Conservation (phyloP, 192 early-diverging fungal species). For the Coemansia sp. region DNA sequence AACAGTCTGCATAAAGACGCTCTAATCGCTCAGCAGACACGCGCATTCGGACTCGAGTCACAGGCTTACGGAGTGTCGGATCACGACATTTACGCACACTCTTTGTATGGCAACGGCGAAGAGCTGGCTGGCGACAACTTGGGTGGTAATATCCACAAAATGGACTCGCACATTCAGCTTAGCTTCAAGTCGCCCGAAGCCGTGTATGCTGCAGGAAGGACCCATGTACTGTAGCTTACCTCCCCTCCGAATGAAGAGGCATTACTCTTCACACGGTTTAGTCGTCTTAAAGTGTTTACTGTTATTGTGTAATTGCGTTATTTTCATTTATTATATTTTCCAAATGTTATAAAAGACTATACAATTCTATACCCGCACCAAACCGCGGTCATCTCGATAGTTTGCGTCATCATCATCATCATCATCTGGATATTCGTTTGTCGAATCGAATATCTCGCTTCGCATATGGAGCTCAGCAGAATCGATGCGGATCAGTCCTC, state of each 20-base stretch:
- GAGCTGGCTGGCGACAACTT: constrained; percentile 16
- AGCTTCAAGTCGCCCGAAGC: constrained; percentile 15
- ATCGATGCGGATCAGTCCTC: constrained; percentile 40
- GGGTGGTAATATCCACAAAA: not conserved
- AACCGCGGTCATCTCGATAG: not conserved
- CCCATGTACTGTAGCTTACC: not conserved
- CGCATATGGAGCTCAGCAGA: constrained; percentile 39
- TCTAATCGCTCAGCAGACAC: constrained; percentile 44
- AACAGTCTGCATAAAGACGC: constrained; percentile 45
- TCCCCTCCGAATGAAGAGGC: not conserved
- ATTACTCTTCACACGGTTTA: not conserved
- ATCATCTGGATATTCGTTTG: constrained; percentile 8
- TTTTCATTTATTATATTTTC: not conserved
- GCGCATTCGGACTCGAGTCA: constrained; percentile 21
- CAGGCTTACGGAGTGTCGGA: constrained; percentile 30
- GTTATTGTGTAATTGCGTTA: not conserved
- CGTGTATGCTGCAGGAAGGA: constrained; percentile 9
- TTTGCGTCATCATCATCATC: constrained; percentile 14
- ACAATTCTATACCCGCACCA: not conserved
- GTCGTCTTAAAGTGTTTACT: not conserved
- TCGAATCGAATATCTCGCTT: constrained; percentile 36
- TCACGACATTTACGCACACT: constrained; percentile 21
- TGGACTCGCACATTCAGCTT: constrained; percentile 10
- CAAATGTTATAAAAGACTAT: not conserved
- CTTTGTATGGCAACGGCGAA: constrained; percentile 17